Conservation (phyloP, 495 filamentous ascomycete genomes). For the Extremus antarcticus region DNA sequence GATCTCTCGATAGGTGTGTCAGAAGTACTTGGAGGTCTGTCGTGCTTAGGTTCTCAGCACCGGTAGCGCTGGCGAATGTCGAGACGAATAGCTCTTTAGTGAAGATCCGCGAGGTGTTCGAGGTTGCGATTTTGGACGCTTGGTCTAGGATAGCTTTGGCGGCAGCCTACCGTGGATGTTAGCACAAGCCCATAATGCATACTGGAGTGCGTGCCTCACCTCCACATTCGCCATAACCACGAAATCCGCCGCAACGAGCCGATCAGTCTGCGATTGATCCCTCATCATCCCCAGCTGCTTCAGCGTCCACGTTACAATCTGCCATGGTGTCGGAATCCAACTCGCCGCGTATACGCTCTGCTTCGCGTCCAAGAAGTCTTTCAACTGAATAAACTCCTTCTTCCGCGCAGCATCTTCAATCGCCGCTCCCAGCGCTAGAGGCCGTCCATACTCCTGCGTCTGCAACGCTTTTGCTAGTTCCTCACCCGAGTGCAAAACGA, state of each 20-base stretch:
- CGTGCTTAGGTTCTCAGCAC: slow-evolving; percentile 5
- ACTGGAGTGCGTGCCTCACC: slow-evolving; percentile 23
- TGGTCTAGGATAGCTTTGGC: slow-evolving; percentile 22
- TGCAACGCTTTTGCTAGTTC: slow-evolving; percentile 60
- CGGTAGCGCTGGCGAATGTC: slow-evolving; percentile 14
- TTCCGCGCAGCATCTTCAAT: slow-evolving; percentile 61
- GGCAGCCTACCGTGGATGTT: slow-evolving; percentile 14
- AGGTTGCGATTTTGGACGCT: slow-evolving; percentile 16
- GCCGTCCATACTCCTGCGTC: slow-evolving; percentile 67
- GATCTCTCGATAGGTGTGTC: slow-evolving; percentile 28
- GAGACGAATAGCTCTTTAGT: slow-evolving; percentile 12
- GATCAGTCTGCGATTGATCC: slow-evolving; percentile 36
- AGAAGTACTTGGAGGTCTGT: slow-evolving; percentile 25
- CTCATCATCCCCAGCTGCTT: slow-evolving; percentile 55
- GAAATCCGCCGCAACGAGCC: slow-evolving; percentile 41
- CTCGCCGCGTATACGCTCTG: slow-evolving; percentile 53
- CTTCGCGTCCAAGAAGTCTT: slow-evolving; percentile 46
- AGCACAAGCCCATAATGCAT: background rate
- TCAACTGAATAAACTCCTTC: slow-evolving; percentile 56
- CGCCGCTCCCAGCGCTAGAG: slow-evolving; percentile 70
- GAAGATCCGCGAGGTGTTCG: slow-evolving; percentile 20
- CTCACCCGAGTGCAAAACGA: slow-evolving; percentile 59
- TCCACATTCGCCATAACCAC: slow-evolving; percentile 53
- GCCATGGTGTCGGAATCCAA: slow-evolving; percentile 45
- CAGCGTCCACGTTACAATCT: slow-evolving; percentile 64